Evolutionary conservation across 1,139 yeast species (phyloP), one percentile per base, ranked within the genome.

Genomic region (Kodamaea sp.): DNA sequence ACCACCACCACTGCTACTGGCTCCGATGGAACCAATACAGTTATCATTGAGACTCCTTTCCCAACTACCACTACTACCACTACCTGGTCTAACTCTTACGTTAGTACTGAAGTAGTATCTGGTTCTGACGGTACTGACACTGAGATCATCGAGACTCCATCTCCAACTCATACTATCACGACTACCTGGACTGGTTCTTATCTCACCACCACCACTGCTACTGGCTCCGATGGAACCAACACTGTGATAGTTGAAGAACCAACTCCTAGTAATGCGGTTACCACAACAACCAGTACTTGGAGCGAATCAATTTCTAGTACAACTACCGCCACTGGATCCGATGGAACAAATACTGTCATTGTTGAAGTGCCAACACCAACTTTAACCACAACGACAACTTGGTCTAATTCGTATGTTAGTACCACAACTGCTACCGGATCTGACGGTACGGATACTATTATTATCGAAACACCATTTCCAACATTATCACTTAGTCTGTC

Each of bases 211-310:
- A 20, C 24, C 7, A 22, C 41, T 22, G 44, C 43, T 1, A 26
- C 42, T 13, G 31, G 40, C n/a, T 47, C 46, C 22, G 46, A 37
- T 15, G 39, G 24, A 18, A 50, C 51, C 7, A 53, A 35, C 6
- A 37, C 48, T 42, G 51, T 55, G 4, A 32, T 45, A 28, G 47
- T 51, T 15, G 47, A 47, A 7, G 44, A 42, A 9, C 59, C 60
- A 13, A 24, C 23, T 13, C 32, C 37, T 12, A 2, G 46, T 53
- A 10, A n/a, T n/a, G n/a, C n/a, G n/a, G 25, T 26, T 2, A 29
- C 33, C 2, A 35, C 35, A 4, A 16, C 26, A 2, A 35, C 35
- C 3, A 16, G 35, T n/a, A 13, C 31, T 22, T 24, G 33, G 28
- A 23, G 28, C 8, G 32, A 29, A 5, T 5, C 20, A 4, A 15